These are phyloP conservation scores for Pseudogymnoascus sp. DNA, from an alignment of 2,329 filamentous ascomycete species.

Conservation along the genomic window DNA sequence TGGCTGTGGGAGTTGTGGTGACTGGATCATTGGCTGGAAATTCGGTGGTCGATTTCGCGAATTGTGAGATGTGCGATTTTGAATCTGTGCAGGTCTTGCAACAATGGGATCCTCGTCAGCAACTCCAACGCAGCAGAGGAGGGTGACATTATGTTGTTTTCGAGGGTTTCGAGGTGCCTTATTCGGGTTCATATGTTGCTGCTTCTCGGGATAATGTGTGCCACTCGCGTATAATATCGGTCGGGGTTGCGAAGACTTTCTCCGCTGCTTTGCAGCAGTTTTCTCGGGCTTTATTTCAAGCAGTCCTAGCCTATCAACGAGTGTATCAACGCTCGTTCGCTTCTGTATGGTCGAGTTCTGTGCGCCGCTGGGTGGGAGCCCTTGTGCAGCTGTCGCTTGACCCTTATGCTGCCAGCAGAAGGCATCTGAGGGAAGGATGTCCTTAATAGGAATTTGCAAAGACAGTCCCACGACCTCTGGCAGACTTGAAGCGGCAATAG, in stretches of 20 bases:
- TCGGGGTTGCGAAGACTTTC: conserved; percentile 18
- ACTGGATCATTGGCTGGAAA: background rate
- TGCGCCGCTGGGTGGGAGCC: conserved; percentile 38
- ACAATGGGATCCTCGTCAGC: conserved; percentile 17
- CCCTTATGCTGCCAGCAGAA: conserved; percentile 97
- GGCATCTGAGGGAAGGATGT: conserved; percentile 17
- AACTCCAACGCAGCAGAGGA: conserved; percentile 26
- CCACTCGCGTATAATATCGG: conserved; percentile 14
- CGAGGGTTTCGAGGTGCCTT: background rate
- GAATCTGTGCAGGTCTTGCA: conserved; percentile 3
- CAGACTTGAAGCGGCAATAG: conserved; percentile 43
- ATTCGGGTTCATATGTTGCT: conserved; percentile 16
- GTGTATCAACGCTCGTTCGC: conserved; percentile 76
- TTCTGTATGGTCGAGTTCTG: conserved; percentile 47
- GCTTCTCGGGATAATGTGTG: conserved; percentile 21
- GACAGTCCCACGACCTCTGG: conserved; percentile 19
- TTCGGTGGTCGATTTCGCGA: conserved; percentile 14
- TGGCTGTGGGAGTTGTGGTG: background rate
- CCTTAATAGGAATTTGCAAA: conserved; percentile 21
- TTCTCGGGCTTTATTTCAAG: conserved; percentile 45
- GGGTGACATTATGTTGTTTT: conserved; percentile 3
- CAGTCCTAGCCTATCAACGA: conserved; percentile 71
- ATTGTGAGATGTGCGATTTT: background rate
- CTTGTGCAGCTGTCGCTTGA: conserved; percentile 53
- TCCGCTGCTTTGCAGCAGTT: conserved; percentile 22